Conservation (phyloP, 1,139 yeast species). For the Eremothecium sinecaudum region DNA sequence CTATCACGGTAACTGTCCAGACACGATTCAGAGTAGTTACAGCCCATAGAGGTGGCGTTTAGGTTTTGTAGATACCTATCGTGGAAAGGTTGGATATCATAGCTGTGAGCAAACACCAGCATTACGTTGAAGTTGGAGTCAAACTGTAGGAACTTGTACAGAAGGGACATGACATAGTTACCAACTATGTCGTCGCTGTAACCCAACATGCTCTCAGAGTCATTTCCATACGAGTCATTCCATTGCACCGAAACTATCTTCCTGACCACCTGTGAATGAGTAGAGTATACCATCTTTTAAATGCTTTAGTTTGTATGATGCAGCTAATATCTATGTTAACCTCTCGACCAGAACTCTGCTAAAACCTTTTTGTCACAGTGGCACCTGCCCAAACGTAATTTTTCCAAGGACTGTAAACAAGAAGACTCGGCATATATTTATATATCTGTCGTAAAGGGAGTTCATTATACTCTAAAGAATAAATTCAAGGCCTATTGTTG, state of each 20-base stretch:
- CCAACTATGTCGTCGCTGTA: conserved; percentile 1
- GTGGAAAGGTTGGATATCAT: conserved; percentile 4
- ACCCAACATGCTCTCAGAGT: background rate
- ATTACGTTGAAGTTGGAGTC: conserved; percentile 3
- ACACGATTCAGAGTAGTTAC: background rate
- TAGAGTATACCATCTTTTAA: background rate
- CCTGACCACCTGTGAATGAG: conserved; percentile 1
- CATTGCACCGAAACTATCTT: conserved; percentile 3
- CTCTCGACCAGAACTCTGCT: no score
- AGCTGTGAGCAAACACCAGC: conserved; percentile 5
- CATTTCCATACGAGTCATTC: conserved; percentile 1
- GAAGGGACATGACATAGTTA: conserved; percentile 3
- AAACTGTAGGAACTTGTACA: conserved; percentile 4
- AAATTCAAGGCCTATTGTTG: no score
- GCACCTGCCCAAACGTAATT: no score
- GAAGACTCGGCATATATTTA: no score
- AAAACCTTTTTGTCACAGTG: no score
- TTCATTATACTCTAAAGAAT: no score
- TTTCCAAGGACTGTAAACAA: no score
- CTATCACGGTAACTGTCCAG: conserved; percentile 1
- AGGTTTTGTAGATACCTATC: conserved; percentile 2
- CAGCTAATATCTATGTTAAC: no score
- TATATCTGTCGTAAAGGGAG: no score
- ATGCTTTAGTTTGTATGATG: no score
- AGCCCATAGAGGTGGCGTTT: background rate